Base-by-base conservation (phyloP, 148 eudicot species). In the Rhododendron molle region DNA sequence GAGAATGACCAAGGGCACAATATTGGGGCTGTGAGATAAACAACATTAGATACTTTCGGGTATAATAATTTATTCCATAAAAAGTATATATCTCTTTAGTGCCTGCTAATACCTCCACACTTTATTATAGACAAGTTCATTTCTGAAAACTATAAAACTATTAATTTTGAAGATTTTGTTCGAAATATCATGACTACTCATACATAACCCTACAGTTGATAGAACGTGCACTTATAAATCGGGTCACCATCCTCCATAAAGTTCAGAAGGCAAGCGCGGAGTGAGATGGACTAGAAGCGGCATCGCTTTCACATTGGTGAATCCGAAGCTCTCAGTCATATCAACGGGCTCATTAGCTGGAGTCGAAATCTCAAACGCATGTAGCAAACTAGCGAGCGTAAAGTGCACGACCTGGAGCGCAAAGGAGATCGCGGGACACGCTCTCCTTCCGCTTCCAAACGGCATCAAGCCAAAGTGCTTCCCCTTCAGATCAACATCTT, bases 361-460 rank as follows among this genome's bases (percentile, higher is more conserved):
- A 2, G 85, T 88, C 0, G 54, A 3, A 7, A 88, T 11, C 9
- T 88, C 87, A 38, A 85, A 88, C 0, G 47, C 83, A 47, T 88
- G 89, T 0, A 88, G 2, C 13, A 87, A 46, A 21, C 38, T 84
- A 14, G 89, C 89, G 0, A 87, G 76, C 1, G 50, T 18, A 28
- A 84, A 47, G 0, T 87, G 81, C 12, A 56, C 8, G 0, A 50
- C 34, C 2, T 85, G 84, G 28, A 87, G 52, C 0, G 43, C 89
- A 23, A 87, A 85, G 1, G 84, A 81, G 3, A 74, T 47, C 44
- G 82, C 89, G 0, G 85, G 89, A 46, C 87, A 87, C 26, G 26
- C 50, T 50, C 89, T 87, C 76, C 89, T 71, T 7, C 89, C 87
- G 12, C 50, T 58, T 32, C 89, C 87, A n/a, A 87, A 87, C 5